Percentiles rank a stretch among this genome's conserved stretches.
Evolutionary conservation across 1,139 yeast species (phyloP).

Genomic region (Geotrichum macrosporum): DNA sequence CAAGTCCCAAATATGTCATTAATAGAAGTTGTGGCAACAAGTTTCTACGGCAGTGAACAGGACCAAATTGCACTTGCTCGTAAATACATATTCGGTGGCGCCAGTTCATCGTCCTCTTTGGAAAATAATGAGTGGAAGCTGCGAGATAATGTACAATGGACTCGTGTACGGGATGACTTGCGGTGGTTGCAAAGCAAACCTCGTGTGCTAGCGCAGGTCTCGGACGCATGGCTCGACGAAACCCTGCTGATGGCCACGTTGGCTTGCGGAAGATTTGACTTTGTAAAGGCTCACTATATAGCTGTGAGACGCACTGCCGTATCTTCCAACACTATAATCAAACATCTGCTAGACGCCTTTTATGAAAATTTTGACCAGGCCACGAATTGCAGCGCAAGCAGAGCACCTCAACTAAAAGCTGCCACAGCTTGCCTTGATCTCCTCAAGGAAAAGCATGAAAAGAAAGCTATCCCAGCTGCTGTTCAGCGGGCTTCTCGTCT

Average conservation of each 20-base stretch:
- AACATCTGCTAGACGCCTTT: conserved; percentile 28
- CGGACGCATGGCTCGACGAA: conserved; percentile 25
- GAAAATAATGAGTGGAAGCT: conserved; percentile 9
- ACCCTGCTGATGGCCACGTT: conserved; percentile 21
- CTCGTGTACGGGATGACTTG: conserved; percentile 9
- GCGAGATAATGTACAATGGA: conserved; percentile 12
- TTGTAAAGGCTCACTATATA: conserved; percentile 23
- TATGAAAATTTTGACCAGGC: conserved; percentile 34
- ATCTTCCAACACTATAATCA: conserved; percentile 7
- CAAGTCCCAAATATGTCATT: conserved; percentile 15
- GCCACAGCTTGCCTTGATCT: conserved; percentile 31
- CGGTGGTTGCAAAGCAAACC: conserved; percentile 25
- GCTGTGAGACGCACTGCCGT: conserved; percentile 6
- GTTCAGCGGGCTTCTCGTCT: conserved; percentile 29
- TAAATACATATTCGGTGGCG: conserved; percentile 9
- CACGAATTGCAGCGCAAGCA: conserved; percentile 34
- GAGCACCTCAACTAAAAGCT: conserved; percentile 32
- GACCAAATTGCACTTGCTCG: conserved; percentile 19
- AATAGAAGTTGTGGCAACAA: conserved; percentile 15
- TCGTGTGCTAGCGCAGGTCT: conserved; percentile 21
- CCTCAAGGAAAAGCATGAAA: conserved; percentile 18
- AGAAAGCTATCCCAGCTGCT: no score
- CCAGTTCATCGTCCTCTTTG: no score
- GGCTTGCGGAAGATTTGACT: conserved; percentile 24
- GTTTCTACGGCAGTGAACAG: conserved; percentile 21